Conservation (phyloP, 2,329 filamentous ascomycete genomes). For the Colletotrichum sp. region DNA sequence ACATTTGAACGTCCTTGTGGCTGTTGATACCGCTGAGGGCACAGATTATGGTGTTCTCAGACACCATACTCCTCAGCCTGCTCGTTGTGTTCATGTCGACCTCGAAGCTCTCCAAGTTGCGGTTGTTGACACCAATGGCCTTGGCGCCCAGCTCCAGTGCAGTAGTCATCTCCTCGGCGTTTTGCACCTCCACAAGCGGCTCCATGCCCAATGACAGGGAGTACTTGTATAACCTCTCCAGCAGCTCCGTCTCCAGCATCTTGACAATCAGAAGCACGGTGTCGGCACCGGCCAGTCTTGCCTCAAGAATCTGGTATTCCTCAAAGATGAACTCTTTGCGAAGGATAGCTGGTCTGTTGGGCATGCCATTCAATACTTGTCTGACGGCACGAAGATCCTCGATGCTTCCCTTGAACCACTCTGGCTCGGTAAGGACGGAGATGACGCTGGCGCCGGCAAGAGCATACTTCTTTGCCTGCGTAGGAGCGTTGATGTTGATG, state of each 20-base stretch:
- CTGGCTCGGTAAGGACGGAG: conserved; percentile 96
- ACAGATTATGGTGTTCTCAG: conserved; percentile 85
- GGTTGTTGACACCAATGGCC: conserved; percentile 97
- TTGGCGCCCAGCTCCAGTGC: conserved; percentile 87
- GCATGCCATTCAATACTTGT: conserved; percentile 87
- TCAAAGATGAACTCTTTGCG: conserved; percentile 98
- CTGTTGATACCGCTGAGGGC: conserved; percentile 94
- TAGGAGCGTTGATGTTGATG: conserved; percentile 83
- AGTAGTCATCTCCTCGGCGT: conserved; percentile 86
- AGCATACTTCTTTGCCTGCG: conserved; percentile 90
- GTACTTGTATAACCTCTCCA: conserved; percentile 85
- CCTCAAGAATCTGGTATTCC: conserved; percentile 97
- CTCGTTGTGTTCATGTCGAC: conserved; percentile 94
- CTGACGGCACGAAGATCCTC: conserved; percentile 89
- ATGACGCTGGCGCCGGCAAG: conserved; percentile 95
- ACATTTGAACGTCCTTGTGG: conserved; percentile 85
- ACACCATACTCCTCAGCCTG: conserved; percentile 85
- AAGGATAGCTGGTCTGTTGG: conserved; percentile 88
- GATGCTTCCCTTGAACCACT: conserved; percentile 99
- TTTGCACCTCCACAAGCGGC: conserved; percentile 96
- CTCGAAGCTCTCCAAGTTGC: conserved; percentile 94
- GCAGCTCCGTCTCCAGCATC: conserved; percentile 81
- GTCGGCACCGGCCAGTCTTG: conserved; percentile 89
- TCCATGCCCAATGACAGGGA: conserved; percentile 94
- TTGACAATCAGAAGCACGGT: conserved; percentile 97